Percentiles rank a stretch among this genome's conserved stretches.
Evolutionary conservation across 441 rosid genomes (phyloP).

Genomic region (Eruca vesicaria): DNA sequence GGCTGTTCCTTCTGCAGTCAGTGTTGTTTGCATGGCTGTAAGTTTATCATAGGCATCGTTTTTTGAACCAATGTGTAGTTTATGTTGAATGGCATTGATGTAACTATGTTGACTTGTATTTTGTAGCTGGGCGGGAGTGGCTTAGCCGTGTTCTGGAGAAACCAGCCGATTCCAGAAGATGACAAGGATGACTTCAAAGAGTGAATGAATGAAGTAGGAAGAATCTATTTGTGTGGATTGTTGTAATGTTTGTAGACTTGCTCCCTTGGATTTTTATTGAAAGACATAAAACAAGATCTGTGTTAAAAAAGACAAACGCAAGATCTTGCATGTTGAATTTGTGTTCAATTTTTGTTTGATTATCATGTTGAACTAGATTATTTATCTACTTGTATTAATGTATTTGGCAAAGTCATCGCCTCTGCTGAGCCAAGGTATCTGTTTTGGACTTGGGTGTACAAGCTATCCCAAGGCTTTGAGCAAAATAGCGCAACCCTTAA

Average conservation of each 20-base stretch:
- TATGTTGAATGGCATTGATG: too few species aligned
- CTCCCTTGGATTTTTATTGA: background rate
- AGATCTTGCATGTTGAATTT: slow-evolving; percentile 2
- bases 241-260: slow-evolving; percentile 12
- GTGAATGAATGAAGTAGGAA: slow-evolving; percentile 33
- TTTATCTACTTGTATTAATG: background rate
- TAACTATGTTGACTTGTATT: background rate
- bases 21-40: slow-evolving; percentile 99
- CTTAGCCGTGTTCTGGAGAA: slow-evolving; percentile 92
- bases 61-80: background rate
- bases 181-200: slow-evolving; percentile 96
- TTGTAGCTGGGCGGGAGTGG: slow-evolving; percentile 93
- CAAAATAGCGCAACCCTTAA: background rate
- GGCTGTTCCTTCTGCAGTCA: slow-evolving; percentile 97
- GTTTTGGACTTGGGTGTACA: background rate
- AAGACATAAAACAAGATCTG: slow-evolving; percentile 7
- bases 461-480: background rate
- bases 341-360: background rate
- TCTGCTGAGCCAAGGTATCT: background rate
- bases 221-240: background rate
- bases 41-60: slow-evolving; percentile 11
- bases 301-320: background rate
- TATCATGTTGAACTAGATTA: background rate
- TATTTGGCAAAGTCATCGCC: background rate
- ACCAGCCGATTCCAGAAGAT: slow-evolving; percentile 61